phyloP scores from a whole-genome alignment of 441 rosid genomes.

The Syzygium malaccense region DNA sequence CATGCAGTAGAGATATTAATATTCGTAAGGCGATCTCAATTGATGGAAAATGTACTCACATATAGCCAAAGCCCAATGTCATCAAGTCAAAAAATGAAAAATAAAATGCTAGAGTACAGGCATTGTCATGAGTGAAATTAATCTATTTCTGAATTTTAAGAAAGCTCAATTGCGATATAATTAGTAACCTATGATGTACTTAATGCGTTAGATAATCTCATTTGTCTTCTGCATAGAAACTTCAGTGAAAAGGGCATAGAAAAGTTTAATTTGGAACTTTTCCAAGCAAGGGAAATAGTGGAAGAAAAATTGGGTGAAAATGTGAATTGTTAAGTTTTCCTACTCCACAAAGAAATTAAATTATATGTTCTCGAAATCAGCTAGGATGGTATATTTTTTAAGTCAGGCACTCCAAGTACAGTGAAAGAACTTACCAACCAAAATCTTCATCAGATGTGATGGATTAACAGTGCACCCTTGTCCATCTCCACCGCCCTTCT shows the following conservation, averaged over 20 bases:
- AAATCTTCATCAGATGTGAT: background rate
- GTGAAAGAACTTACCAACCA: slow-evolving; percentile 8
- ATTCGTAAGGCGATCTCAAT: too few species aligned
- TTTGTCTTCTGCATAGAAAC: background rate
- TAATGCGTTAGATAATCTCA: too few species aligned
- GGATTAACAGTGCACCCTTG: slow-evolving; percentile 4
- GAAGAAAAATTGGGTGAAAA: background rate
- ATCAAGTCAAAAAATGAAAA: too few species aligned
- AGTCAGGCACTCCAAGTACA: background rate
- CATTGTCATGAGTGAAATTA: too few species aligned
- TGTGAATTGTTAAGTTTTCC: background rate
- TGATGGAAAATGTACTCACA: too few species aligned
- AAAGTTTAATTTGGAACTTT: too few species aligned
- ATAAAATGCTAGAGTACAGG: background rate
- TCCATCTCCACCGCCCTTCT: background rate
- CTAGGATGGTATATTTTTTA: too few species aligned
- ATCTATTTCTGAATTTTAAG: background rate
- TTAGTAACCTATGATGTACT: background rate
- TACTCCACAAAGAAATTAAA: too few species aligned
- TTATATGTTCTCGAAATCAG: background rate
- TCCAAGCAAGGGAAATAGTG: too few species aligned
- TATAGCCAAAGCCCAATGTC: too few species aligned
- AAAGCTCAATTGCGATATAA: background rate
- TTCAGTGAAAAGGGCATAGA: too few species aligned
- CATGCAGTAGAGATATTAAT: background rate